A percentile compares a stretch with the other conserved stretches of the same genome.
phyloP scores from a whole-genome alignment of 768 basidiomycete genomes.

The Tricholoma furcatifolium region DNA sequence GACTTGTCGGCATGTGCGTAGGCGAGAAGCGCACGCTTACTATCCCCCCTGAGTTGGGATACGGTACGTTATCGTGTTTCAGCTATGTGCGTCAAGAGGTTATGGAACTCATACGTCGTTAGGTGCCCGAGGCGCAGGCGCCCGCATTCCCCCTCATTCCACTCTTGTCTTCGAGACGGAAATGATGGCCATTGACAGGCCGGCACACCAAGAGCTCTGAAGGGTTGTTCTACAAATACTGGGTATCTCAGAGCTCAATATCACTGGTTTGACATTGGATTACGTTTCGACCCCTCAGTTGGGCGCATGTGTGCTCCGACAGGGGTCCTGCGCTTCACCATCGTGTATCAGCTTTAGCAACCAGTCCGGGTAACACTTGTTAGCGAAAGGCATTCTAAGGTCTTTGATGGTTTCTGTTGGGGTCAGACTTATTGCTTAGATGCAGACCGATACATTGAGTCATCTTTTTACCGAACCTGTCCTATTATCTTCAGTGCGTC shows the following conservation, averaged over 20 bases:
- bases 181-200: constrained; percentile 57
- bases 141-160: constrained; percentile 65
- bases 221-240: not conserved
- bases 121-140: constrained; percentile 78
- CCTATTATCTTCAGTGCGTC: not conserved
- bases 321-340: too few relatives aligned
- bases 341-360: too few relatives aligned
- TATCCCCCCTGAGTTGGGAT: constrained; percentile 78
- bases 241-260: constrained; percentile 1
- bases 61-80: constrained; percentile 55
- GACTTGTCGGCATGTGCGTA: constrained; percentile 82
- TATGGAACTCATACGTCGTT: not conserved
- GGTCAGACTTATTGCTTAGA: too few relatives aligned
- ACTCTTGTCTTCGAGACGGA: constrained; percentile 88
- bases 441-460: too few relatives aligned
- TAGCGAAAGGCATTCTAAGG: too few relatives aligned
- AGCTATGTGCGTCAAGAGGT: not conserved
- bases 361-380: too few relatives aligned
- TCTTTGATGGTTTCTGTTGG: too few relatives aligned
- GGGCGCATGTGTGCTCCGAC: too few relatives aligned
- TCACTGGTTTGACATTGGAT: not conserved
- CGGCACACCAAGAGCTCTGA: constrained; percentile 2
- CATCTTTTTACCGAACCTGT: too few relatives aligned
- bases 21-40: constrained; percentile 87
- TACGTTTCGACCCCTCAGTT: not conserved